A percentile compares a stretch with the other conserved stretches of the same genome.
Evolutionary conservation across 306 rosid genomes (phyloP).

Genomic region (Comarum palustre): DNA sequence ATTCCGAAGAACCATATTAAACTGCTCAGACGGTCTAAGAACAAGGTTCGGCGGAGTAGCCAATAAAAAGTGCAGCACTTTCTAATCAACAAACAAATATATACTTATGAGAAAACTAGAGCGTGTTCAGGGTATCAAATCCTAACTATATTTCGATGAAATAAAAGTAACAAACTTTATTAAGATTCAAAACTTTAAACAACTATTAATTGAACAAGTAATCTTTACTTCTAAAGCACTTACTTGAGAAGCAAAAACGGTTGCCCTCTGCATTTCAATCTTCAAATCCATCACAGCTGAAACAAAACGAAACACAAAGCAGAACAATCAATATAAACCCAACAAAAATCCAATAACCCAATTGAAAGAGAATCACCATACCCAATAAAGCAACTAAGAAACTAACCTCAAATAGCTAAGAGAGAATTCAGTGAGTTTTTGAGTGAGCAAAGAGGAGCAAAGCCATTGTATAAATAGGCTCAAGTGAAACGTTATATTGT

Average conservation of each 20-base stretch:
- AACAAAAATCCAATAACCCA: slow-evolving; percentile 5
- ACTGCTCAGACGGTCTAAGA: not conserved
- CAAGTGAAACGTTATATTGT: not conserved
- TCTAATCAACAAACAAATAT: not conserved
- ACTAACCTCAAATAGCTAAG: not conserved
- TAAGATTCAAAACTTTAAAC: not conserved
- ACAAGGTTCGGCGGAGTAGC: not conserved
- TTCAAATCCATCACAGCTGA: slow-evolving; percentile 19
- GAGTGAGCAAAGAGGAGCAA: slow-evolving; percentile 4
- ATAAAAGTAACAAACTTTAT: not conserved
- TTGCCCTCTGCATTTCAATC: slow-evolving; percentile 30
- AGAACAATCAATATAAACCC: not conserved
- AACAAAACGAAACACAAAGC: not conserved
- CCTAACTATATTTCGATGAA: not conserved
- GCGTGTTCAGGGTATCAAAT: not conserved
- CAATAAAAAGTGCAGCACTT: not conserved
- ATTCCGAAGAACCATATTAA: not conserved
- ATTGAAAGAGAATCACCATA: not conserved
- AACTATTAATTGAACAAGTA: not conserved
- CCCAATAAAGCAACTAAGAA: not conserved
- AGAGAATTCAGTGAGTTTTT: not conserved
- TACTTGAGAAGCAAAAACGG: slow-evolving; percentile 21
- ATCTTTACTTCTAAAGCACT: slow-evolving; percentile 1
- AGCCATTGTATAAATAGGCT: not conserved
- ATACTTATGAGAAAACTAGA: not conserved